These are phyloP conservation scores for Lipomyces mesembrius DNA, from an alignment of 805 yeast species.

Conservation along the genomic window DNA sequence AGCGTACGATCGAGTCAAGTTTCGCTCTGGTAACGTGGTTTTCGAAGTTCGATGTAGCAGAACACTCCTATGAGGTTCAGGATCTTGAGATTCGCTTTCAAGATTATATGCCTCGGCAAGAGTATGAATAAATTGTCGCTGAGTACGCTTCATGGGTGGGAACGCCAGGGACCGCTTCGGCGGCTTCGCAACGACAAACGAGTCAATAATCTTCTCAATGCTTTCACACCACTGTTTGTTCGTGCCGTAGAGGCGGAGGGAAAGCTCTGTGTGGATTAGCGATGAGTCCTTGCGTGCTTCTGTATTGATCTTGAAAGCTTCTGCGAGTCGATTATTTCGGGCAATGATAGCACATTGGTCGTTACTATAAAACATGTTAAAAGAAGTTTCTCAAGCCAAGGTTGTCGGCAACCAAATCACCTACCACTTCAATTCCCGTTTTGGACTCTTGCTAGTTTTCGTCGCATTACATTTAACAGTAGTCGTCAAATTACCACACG, in stretches of 20 bases:
- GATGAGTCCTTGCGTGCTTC: slow-evolving; percentile 38
- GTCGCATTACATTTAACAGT: slow-evolving; percentile 62
- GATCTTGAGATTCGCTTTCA: slow-evolving; percentile 75
- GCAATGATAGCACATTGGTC: slow-evolving; percentile 65
- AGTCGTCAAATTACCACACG: slow-evolving; percentile 62
- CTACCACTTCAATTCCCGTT: slow-evolving; percentile 56
- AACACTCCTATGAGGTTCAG: slow-evolving; percentile 78
- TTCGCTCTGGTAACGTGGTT: slow-evolving; percentile 29
- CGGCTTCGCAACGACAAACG: slow-evolving; percentile 51
- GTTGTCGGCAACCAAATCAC: not conserved
- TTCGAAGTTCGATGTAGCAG: slow-evolving; percentile 51
- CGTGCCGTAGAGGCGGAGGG: slow-evolving; percentile 54
- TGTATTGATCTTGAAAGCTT: slow-evolving; percentile 59
- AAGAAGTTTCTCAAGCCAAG: not conserved
- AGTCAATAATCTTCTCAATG: slow-evolving; percentile 59
- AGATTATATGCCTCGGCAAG: slow-evolving; percentile 63
- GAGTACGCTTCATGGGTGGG: slow-evolving; percentile 72
- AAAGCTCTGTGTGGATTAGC: slow-evolving; percentile 52
- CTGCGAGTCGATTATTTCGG: slow-evolving; percentile 64
- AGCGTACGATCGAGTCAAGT: slow-evolving; percentile 30
- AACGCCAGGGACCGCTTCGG: slow-evolving; percentile 58
- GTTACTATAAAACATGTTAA: slow-evolving; percentile 46
- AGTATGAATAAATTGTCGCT: slow-evolving; percentile 72
- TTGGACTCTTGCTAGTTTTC: slow-evolving; percentile 45
- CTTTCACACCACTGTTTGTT: slow-evolving; percentile 72